Percentiles rank a stretch among this genome's conserved stretches.
These are phyloP conservation scores for Viola odorata DNA, from an alignment of 345 rosid species.

Conservation along the genomic window DNA sequence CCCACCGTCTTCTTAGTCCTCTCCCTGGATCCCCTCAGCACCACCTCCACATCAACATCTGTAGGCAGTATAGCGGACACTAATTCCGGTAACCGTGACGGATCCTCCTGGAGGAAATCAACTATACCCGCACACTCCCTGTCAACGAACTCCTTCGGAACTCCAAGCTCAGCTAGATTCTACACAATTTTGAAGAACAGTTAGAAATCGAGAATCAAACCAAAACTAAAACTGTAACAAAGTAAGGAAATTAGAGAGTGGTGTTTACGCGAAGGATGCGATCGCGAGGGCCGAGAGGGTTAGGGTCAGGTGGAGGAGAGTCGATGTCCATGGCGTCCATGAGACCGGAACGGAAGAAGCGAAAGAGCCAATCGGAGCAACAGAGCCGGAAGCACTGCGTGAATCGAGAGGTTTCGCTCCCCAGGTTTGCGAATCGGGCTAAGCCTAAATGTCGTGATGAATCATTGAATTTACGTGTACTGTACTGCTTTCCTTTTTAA, in stretches of 20 bases:
- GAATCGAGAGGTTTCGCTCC: slow-evolving; percentile 47
- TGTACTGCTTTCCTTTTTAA: too few relatives aligned
- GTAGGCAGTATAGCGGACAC: slow-evolving; percentile 58
- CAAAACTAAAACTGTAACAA: not conserved
- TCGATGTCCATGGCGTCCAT: slow-evolving; percentile 53
- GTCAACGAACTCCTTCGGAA: slow-evolving; percentile 44
- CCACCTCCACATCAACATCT: slow-evolving; percentile 54
- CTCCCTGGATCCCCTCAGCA: slow-evolving; percentile 25
- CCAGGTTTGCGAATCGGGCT: slow-evolving; percentile 37
- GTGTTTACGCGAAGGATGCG: slow-evolving; percentile 41
- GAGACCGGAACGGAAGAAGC: slow-evolving; percentile 24
- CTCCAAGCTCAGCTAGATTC: slow-evolving; percentile 66
- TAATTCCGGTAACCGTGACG: slow-evolving; percentile 35
- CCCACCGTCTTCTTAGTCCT: slow-evolving; percentile 26
- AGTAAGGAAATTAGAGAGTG: not conserved
- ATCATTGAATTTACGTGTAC: too few relatives aligned
- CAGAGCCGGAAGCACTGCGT: slow-evolving; percentile 37
- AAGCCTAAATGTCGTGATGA: not conserved
- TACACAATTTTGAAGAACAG: slow-evolving; percentile 22
- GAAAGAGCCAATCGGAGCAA: slow-evolving; percentile 45
- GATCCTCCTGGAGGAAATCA: slow-evolving; percentile 39
- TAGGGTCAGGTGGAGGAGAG: slow-evolving; percentile 31
- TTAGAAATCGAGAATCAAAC: not conserved
- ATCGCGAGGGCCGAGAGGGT: slow-evolving; percentile 39
- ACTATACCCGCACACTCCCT: slow-evolving; percentile 41